Base-by-base conservation (phyloP, 225 moss, liverwort and hornwort genomes). In the Marchantia paleacea region DNA sequence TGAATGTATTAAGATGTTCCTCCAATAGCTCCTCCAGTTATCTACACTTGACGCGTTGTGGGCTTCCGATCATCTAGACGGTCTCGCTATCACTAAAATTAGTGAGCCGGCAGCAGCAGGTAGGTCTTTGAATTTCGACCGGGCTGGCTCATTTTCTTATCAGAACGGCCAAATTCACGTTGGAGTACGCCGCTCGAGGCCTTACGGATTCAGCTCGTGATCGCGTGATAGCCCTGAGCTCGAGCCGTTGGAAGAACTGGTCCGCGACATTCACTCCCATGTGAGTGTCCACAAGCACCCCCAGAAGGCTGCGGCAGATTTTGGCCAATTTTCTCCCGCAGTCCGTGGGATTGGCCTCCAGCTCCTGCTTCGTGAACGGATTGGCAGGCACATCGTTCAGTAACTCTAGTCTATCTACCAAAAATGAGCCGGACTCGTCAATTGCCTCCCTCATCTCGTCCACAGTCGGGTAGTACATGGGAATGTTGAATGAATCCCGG, bases 281-380 rank as follows among this genome's bases (percentile, higher is more conserved):
- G 49, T 94, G 94, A 54, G 69, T 85, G 48, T 79, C 85, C 79
- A 94, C 88, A 39, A 92, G 81, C 0, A 88, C 91, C 72, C 91
- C 94, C 80, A 92, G 76, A 6, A 94, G 67, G 20, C 91, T 71
- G 0, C 94, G 89, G 71, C 90, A 90, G 80, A 92, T 92, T 25
- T 89, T 84, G 4, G 94, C 91, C 75, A 91, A 88, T 75, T 88
- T 91, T 74, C 84, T 90, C 78, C 92, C 94, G 24, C 90, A 94
- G 8, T 83, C 79, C 18, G 60, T 74, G 10, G 92, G 89, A 30
- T 85, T 89, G 0, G 84, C 88, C 0, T 89, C 85, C 52, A 85
- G 71, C 73, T 88, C 87, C 73, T 67, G 73, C 25, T 39, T 80
- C 1, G 87, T 88, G 1, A 88, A 87, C 8, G 92, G 85, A 28